Evolutionary conservation across 2,329 filamentous ascomycete genomes (phyloP).

Genomic region (Sphaerostilbella broomeana): DNA sequence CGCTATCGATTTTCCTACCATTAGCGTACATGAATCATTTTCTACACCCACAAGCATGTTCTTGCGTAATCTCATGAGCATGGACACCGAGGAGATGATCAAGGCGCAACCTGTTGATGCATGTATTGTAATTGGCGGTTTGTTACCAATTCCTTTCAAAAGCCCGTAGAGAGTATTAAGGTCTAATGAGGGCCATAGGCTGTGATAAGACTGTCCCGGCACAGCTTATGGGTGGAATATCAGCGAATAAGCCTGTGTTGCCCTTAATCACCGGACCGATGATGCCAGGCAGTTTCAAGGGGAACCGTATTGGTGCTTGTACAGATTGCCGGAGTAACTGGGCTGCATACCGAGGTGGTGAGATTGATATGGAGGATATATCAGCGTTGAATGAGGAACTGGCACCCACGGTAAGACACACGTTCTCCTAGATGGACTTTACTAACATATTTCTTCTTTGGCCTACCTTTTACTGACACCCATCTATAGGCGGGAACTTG

Average conservation of each 20-base stretch:
- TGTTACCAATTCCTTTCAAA: background rate
- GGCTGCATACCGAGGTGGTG: constrained; percentile 59
- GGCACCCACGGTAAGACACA: constrained; percentile 53
- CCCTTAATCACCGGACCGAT: constrained; percentile 67
- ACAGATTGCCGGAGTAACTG: constrained; percentile 71
- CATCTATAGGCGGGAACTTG: constrained; percentile 60
- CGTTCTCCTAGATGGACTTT: background rate
- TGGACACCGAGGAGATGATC: constrained; percentile 78
- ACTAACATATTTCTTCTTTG: background rate
- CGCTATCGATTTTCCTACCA: constrained; percentile 67
- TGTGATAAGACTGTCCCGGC: constrained; percentile 71
- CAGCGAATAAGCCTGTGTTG: constrained; percentile 64
- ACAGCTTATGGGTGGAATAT: constrained; percentile 69
- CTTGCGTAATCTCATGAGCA: constrained; percentile 66
- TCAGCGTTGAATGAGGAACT: constrained; percentile 64
- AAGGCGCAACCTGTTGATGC: constrained; percentile 64
- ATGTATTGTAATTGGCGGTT: constrained; percentile 60
- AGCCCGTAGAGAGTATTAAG: background rate
- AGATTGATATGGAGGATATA: constrained; percentile 66
- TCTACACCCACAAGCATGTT: constrained; percentile 69
- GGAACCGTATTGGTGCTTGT: constrained; percentile 61
- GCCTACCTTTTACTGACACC: too few species aligned
- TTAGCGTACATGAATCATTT: constrained; percentile 65
- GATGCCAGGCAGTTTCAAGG: constrained; percentile 64
- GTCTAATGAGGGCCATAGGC: constrained; percentile 37